phyloP scores from a whole-genome alignment of 768 basidiomycete genomes.

The Lentinula lateritia region DNA sequence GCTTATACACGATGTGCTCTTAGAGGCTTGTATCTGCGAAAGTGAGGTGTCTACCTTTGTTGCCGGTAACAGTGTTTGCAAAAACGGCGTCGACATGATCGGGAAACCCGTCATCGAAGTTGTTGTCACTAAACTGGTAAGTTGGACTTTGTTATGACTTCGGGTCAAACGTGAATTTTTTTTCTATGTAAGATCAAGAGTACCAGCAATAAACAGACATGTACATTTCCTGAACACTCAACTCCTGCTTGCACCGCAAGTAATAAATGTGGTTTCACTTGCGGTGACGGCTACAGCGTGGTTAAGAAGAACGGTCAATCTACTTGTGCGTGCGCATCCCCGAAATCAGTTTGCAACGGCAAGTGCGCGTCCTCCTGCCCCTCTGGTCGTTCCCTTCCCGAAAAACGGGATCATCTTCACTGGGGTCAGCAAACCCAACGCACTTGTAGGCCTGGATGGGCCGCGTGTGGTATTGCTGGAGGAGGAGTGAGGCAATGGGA shows the following conservation, averaged over 20 bases:
- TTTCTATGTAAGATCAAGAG: slow-evolving; percentile 16
- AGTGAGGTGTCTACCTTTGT: neutral
- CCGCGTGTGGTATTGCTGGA: slow-evolving; percentile 27
- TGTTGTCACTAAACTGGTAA: neutral
- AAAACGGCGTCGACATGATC: neutral
- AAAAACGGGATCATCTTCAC: slow-evolving; percentile 11
- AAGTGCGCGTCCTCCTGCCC: slow-evolving; percentile 17
- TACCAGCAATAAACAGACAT: slow-evolving; percentile 11
- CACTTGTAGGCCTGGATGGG: slow-evolving; percentile 21
- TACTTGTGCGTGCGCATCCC: slow-evolving; percentile 21
- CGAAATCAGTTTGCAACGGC: slow-evolving; percentile 26
- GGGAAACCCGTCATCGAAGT: neutral
- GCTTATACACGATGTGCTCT: neutral
- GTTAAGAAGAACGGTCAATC: neutral
- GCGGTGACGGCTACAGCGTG: slow-evolving; percentile 20
- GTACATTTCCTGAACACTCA: slow-evolving; percentile 22
- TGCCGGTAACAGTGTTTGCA: neutral
- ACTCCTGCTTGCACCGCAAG: slow-evolving; percentile 15
- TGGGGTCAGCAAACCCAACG: slow-evolving; percentile 15
- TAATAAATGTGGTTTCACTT: slow-evolving; percentile 26
- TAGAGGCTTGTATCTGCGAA: neutral
- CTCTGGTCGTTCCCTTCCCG: neutral
- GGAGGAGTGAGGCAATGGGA: slow-evolving; percentile 26
- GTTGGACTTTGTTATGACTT: neutral
- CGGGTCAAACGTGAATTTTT: neutral